Percentiles rank a stretch among this genome's conserved stretches.
These are phyloP conservation scores for Halophytophthora polymorphica DNA, from an alignment of 352 stramenopile species.

Conservation along the genomic window DNA sequence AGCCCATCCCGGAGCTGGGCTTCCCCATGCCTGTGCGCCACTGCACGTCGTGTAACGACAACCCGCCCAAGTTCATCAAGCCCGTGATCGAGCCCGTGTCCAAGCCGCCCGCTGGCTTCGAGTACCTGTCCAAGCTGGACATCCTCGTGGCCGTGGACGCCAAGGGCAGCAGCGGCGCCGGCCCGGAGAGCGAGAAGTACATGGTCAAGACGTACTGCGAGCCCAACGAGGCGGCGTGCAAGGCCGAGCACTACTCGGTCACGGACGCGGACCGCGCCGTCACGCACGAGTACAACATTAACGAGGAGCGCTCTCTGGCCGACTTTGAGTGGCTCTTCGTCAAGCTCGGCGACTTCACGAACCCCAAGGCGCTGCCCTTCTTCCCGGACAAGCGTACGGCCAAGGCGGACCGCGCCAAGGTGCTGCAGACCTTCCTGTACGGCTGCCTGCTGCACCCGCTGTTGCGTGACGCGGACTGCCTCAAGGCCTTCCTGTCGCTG, in stretches of 20 bases:
- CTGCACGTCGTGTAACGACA: conserved; percentile 78
- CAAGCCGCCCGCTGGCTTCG: conserved; percentile 77
- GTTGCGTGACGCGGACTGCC: conserved; percentile 68
- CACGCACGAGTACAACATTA: conserved; percentile 81
- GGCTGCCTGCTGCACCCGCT: conserved; percentile 80
- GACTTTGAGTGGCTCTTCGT: conserved; percentile 85
- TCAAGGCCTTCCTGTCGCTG: conserved; percentile 83
- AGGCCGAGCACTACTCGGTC: conserved; percentile 47
- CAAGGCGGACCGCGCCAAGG: conserved; percentile 49
- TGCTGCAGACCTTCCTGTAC: conserved; percentile 79
- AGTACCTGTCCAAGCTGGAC: conserved; percentile 84
- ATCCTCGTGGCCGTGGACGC: conserved; percentile 60
- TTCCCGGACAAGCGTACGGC: conserved; percentile 72
- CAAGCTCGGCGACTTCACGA: conserved; percentile 72
- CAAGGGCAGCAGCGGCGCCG: conserved; percentile 29
- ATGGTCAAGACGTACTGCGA: conserved; percentile 82
- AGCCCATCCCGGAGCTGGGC: conserved; percentile 80
- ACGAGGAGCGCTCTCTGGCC: conserved; percentile 56
- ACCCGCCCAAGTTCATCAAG: conserved; percentile 75
- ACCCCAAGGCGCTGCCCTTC: conserved; percentile 74
- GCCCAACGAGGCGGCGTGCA: conserved; percentile 56
- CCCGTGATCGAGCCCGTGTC: conserved; percentile 72
- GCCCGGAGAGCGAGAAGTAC: conserved; percentile 56
- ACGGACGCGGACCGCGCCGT: conserved; percentile 58
- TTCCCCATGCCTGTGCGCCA: conserved; percentile 77